Evolutionary conservation across 306 rosid genomes (phyloP), one percentile per base, ranked within the genome.

Genomic region (Phaseolus lunatus): DNA sequence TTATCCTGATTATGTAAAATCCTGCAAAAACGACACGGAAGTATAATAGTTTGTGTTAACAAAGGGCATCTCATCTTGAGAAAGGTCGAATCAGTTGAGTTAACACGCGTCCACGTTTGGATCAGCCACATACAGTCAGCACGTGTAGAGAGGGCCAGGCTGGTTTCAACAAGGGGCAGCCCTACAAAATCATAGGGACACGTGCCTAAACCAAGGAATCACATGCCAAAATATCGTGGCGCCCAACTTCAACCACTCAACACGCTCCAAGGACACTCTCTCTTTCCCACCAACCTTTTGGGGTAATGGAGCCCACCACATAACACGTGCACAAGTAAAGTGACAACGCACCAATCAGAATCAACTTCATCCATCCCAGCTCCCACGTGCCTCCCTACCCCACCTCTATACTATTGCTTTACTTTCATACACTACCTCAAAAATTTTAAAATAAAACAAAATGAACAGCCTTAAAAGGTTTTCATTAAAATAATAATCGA

Each of bases 171-270:
- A 14, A 50, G 0, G 9, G 31, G n/a, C 7, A 61, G 69, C n/a
- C 85, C 85, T 90, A 67, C 61, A 41, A 35, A 48, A 67, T 75
- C 80, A 72, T 53, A 27, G 83, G 76, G 67, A 80, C 90, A 90
- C 85, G 86, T 87, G 90, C 84, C 80, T 11, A 15, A 31, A 66
- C 47, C 41, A 1, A 67, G 3, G 53, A 33, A 3, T 80, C 84
- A 74, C 84, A 43, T 75, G 92, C 54, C 69, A 72, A 58, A 59
- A 62, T 79, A 83, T 52, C 79, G 80, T 78, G 88, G 84, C 88
- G 84, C 88, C 82, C 87, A 84, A 72, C 64, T 62, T 63, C 50
- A 87, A 57, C 84, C 80, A 43, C 5, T 43, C 48, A 43, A 5
- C 15, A 43, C 15, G 66, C 76, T 79, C 88, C 89, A 80, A 86